Base-by-base conservation (phyloP, 164 flowering plant species). In the Vitis riparia region DNA sequence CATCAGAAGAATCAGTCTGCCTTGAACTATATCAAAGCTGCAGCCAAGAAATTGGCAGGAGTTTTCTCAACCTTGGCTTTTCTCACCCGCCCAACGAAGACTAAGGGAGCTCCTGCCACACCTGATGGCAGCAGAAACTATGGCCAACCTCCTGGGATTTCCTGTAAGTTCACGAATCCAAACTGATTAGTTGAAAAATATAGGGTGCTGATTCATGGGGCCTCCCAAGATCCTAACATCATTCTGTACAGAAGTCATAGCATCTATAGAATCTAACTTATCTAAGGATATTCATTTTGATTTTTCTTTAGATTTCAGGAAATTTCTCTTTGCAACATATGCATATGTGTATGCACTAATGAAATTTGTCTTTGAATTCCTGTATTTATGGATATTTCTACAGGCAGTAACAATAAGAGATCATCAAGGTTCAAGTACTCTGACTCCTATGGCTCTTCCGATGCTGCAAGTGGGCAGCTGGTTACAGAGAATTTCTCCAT, bases 331-430 rank as follows among this genome's bases (percentile, higher is more conserved):
- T 37, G 44, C 44, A 37, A 37, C 44, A 37, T 37, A 3, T 37
- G 44, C 5, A 37, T 2, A 37, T 37, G 44, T 37, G 5, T 5
- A 37, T 32, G 44, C 44, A 32, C 44, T 32, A 32, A 60, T 32
- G 3, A 9, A 9, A 60, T 60, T 19, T 12, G 5, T 1, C 44
- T 2, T 6, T 17, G 16, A 23, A 8, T 60, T 74, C 77, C 83
- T 80, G 82, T 19, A 77, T 79, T 87, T 70, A 69, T 69, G 64
- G 83, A 78, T 63, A 59, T 9, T 68, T 85, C 87, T 12, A 66
- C 79, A 11, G 79, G 69, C 73, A 84, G 82, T 74, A 66, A 51
- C 60, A 67, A 15, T 19, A 78, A 58, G 68, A 78, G 71, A 63
- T 72, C 84, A 3, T 73, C 79, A 17, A 72, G 9, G 65, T 66